These are phyloP conservation scores for Aspergillus novoparasiticus DNA, from an alignment of 2,329 filamentous ascomycete species.

Conservation along the genomic window DNA sequence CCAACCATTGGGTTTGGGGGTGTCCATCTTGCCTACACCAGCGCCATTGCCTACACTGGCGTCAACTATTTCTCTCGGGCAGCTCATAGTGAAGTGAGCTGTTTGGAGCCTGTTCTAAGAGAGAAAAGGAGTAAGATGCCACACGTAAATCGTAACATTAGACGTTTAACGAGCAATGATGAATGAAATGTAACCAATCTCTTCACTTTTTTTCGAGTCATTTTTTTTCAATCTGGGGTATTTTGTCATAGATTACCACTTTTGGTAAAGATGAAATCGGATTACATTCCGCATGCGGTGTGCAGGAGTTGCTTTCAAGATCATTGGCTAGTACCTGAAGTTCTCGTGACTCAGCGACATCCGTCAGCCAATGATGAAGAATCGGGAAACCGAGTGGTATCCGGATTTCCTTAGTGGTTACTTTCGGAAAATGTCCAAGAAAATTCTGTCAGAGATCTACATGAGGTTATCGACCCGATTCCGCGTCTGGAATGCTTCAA, in stretches of 20 bases:
- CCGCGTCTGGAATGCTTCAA: background rate
- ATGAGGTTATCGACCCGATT: background rate
- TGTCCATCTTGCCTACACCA: background rate
- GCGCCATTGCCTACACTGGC: background rate
- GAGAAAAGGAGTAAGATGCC: background rate
- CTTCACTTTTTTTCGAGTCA: background rate
- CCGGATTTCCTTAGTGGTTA: background rate
- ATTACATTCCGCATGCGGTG: background rate
- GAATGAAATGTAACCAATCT: background rate
- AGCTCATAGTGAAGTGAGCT: background rate
- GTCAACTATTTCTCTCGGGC: background rate
- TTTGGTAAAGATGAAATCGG: background rate
- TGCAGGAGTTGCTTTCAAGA: accelerated
- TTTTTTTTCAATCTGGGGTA: background rate
- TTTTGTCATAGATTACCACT: background rate
- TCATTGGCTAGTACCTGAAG: background rate
- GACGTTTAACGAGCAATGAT: background rate
- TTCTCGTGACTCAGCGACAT: background rate
- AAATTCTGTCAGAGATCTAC: background rate
- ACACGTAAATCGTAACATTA: background rate
- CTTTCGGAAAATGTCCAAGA: background rate
- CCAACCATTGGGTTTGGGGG: background rate
- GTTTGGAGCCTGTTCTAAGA: background rate
- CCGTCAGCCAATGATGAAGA: background rate
- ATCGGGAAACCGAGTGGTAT: background rate